phyloP scores from a whole-genome alignment of 768 basidiomycete genomes.

The Lentinula guzmanii region DNA sequence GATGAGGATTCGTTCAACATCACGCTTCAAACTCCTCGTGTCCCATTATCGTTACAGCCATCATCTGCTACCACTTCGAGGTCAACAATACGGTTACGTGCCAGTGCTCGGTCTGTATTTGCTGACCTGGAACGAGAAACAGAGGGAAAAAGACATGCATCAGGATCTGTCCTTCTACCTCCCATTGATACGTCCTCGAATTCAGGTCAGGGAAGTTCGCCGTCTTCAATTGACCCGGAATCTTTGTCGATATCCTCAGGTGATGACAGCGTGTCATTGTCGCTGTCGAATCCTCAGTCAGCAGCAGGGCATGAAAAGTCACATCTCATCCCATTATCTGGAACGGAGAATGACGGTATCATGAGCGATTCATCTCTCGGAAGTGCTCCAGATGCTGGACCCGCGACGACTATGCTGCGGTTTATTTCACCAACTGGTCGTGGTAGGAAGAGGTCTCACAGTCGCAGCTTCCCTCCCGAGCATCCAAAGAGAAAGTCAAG shows the following conservation, averaged over 20 bases:
- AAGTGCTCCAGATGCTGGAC: background rate
- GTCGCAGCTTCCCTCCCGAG: constrained; percentile 3
- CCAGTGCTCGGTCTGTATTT: constrained; percentile 5
- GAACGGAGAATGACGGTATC: background rate
- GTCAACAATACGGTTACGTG: constrained; percentile 6
- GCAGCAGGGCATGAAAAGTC: no score
- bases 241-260: constrained; percentile 2
- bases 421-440: background rate
- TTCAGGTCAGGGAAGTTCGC: constrained; percentile 1
- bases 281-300: background rate
- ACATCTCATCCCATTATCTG: background rate
- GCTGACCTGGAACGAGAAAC: constrained; percentile 1
- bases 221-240: constrained; percentile 4
- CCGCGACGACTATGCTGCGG: background rate
- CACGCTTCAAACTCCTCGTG: constrained; percentile 60
- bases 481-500: background rate
- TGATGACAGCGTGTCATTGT: background rate
- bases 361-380: constrained; percentile 1
- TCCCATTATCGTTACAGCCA: constrained; percentile 12
- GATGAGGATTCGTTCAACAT: constrained; percentile 63
- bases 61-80: background rate
- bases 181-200: background rate
- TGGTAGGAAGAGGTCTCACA: constrained; percentile 3
- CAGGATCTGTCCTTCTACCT: background rate
- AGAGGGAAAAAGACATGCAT: background rate